Base-by-base conservation (phyloP, 139 green algal species). In the Axilococcus clingmanii region DNA sequence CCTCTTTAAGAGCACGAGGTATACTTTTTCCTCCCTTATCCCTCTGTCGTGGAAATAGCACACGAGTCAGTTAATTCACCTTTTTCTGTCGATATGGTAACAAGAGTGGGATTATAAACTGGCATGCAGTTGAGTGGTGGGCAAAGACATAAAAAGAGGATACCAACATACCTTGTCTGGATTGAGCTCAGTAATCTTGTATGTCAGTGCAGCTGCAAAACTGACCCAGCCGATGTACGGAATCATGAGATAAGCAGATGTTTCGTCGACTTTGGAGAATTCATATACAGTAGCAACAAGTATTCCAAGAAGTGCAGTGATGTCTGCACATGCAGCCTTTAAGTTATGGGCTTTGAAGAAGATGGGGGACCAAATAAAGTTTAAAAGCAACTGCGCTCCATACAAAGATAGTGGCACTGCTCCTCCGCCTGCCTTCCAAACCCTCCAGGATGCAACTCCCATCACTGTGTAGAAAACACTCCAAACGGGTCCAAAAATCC, bases 301-400 rank as follows among this genome's bases (percentile, higher is more conserved):
- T 44, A 75, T 41, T 4, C 69, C 72, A 43, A 77, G 15, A 44
- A 80, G 49, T 6, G 50, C 65, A 36, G 67, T 61, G 40, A 82
- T 79, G 47, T 85, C 78, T 6, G 55, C 14, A 28, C 66, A 38
- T 2, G 78, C 76, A 4, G 55, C 40, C 42, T 61, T 66, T 1
- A 80, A 50, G 36, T 75, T 43, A 33, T 86, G 61, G 19, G 43
- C 19, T 36, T 59, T 74, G 72, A 86, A 85, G 61, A 86, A 86
- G 2, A 85, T 46, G 7, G 79, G 77, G 8, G 35, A 38, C 58
- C 58, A 59, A 1, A 41, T 34, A 24, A 66, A 59, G 58, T 68
- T 68, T 17, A 68, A 52, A 5, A 24, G 33, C 17, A 68, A 52
- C 42, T 63, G 62, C n/a, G 35, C 37, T 0, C 12, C 55, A 55